Evolutionary conservation across 768 basidiomycete species (phyloP), one percentile per base, ranked within the genome.

Genomic region (Xerocomellus dryophilus): DNA sequence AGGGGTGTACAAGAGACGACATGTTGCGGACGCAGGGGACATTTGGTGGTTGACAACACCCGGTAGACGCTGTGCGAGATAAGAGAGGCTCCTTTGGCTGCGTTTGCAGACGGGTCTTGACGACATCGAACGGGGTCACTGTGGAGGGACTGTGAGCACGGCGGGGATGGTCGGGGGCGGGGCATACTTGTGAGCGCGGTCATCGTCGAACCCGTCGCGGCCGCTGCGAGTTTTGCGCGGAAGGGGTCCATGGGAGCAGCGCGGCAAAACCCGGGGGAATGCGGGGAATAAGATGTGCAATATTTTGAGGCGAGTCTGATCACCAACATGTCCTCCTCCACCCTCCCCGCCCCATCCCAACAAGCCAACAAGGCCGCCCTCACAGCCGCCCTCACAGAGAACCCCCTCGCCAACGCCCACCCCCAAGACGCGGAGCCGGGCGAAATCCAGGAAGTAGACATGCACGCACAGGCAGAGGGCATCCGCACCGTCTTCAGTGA

Each of bases 121-220:
- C 81, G 50, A 99, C 93, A 72, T 99, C 97, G 70, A 99, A 99
- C 4, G 97, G 97, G 3, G 96, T 98, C 97, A 99, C 96, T 98
- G 53, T 31, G 31, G 49, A 39, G n/a, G 2, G 9, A 15, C n/a
- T 4, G 50, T 64, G 55, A 53, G 60, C 6, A 54, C 7, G 47
- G 38, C 21, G 4, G 23, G 60, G 54, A 32, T 23, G 41, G 11
- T 10, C 14, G 10, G n/a, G 47, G 25, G 10, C 5, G 73, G 29
- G 9, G n/a, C 83, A 36, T 66, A 90, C 91, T 93, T 7, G 91
- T 91, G 35, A 93, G 72, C 5, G 89, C 88, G 12, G 91, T 93
- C 72, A 93, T 65, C 29, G 85, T 84, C 14, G 91, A 86, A 47
- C 91, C 91, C 41, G 83, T 81, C 34, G 88, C 83, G 1, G 88